Base-by-base conservation (phyloP, 2,329 filamentous ascomycete genomes). In the Ophiosphaerella narmari region DNA sequence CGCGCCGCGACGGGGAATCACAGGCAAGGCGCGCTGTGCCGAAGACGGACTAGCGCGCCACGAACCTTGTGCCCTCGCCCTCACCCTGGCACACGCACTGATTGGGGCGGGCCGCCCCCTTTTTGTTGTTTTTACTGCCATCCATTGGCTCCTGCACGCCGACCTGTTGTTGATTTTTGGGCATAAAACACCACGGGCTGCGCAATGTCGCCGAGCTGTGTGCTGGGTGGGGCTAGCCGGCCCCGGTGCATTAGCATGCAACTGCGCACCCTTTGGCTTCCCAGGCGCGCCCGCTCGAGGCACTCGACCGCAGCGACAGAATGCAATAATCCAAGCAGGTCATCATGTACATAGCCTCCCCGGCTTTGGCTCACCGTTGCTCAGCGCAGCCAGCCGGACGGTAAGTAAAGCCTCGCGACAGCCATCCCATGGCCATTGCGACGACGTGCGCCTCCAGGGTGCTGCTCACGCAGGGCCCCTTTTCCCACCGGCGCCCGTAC, bases 81-180 rank as follows among this genome's bases (percentile, higher is more conserved):
- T 38, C 11, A 12, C 21, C 35, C 39, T 36, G 33, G 46, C 44
- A 42, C 48, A 32, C 18, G 38, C 47, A 35, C 31, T 53, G 43
- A 68, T 67, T 68, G 64, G 65, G 46, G 43, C 45, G 48, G 42
- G 36, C 54, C 54, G 47, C 58, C 60, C 59, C 59, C 57, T 60
- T 65, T 67, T 61, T 64, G 50, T 50, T 52, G 59, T 68, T 68
- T 60, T 65, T 52, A 21, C 46, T 37, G 14, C 5, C 18, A 13
- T 23, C 48, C 46, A 53, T 48, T 55, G 45, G 59, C 50, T 48
- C 36, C 41, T 48, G 47, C 46, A 26, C 35, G 34, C 35, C 12
- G 33, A n/a, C 14, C 24, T 13, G 31, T 37, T 18, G 18, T 43
- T 45, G 26, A 32, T 42, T 39, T 50, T 46, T 33, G 40, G 12